Base-by-base conservation (phyloP, 768 basidiomycete genomes). In the Zangia roseola region DNA sequence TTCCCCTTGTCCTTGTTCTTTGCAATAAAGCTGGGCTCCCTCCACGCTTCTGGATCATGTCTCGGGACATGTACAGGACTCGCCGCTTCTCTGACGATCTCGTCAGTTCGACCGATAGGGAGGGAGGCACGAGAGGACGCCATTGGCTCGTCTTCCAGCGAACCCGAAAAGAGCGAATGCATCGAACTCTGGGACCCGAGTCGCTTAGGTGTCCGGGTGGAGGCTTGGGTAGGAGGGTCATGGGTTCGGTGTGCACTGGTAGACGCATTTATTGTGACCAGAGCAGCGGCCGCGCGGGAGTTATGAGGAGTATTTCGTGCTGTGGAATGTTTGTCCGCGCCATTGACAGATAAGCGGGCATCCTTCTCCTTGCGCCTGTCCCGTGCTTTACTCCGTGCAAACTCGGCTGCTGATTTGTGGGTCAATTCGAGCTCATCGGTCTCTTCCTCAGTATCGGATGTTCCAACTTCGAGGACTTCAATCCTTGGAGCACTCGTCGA, bases 11-110 rank as follows among this genome's bases (percentile, higher is more conserved):
- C 51, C 35, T 57, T 62, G 35, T 31, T 40, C 37, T 41, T 64
- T 20, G 50, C 6, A 43, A 70, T 57, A 47, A 69, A 69, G 40
- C 66, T 69, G 10, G 68, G 68, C 19, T 57, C 46, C 41, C 61
- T 64, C 68, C 68, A 69, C 41, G 67, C 52, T 19, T 50, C 54
- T 5, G 62, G 25, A 40, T 71, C 59, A 31, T 69, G 69, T 34
- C 31, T 40, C 21, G 54, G 45, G 26, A 35, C 25, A 10, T 38
- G 36, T 4, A 6, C 5, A 35, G 33, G 25, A n/a, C n/a, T 43
- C 26, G 21, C 19, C 17, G 33, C 19, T 48, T 38, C 49, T 26
- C 43, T 39, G 21, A 14, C 9, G 10, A 30, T 16, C 16, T 30
- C 26, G 23, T 43, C 36, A 17, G 23, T 34, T 48, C 13, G 43